Percentiles rank a stretch among this genome's conserved stretches.
These are phyloP conservation scores for Misopates orontium DNA, from an alignment of 257 asterid genomes.

Conservation along the genomic window DNA sequence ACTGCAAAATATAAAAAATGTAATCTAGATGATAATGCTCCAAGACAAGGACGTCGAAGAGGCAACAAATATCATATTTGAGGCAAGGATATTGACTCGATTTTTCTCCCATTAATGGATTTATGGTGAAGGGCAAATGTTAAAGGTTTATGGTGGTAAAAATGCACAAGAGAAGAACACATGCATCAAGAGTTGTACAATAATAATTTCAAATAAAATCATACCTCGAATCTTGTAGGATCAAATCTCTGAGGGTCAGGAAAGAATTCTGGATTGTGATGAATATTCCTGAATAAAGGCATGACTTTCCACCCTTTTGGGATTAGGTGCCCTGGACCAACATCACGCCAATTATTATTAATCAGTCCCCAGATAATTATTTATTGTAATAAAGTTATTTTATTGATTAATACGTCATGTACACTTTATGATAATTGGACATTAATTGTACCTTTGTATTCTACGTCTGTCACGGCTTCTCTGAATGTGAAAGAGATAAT, in stretches of 20 bases:
- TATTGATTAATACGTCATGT: neutral
- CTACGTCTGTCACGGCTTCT: conserved; percentile 84
- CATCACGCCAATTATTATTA: neutral
- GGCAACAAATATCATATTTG: too few relatives aligned
- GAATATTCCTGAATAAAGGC: conserved; percentile 93
- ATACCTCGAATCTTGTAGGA: conserved; percentile 83
- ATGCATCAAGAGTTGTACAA: too few relatives aligned
- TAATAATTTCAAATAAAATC: neutral
- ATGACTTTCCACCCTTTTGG: conserved; percentile 97
- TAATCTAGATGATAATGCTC: too few relatives aligned
- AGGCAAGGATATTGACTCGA: too few relatives aligned
- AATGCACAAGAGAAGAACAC: too few relatives aligned
- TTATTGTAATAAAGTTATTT: neutral
- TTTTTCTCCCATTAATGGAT: too few relatives aligned
- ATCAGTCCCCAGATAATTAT: neutral
- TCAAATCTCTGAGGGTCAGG: conserved; percentile 68
- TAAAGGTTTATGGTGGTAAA: too few relatives aligned
- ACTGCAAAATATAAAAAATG: too few relatives aligned
- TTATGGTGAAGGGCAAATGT: too few relatives aligned
- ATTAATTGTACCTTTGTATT: conserved; percentile 57
- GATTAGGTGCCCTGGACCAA: conserved; percentile 62
- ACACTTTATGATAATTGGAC: neutral
- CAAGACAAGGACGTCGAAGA: too few relatives aligned
- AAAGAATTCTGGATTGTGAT: conserved; percentile 81
- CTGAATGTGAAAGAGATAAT: conserved; percentile 86